Evolutionary conservation across 2,329 filamentous ascomycete species (phyloP), one percentile per base, ranked within the genome.

Genomic region (Akanthomyces uredinophilus): DNA sequence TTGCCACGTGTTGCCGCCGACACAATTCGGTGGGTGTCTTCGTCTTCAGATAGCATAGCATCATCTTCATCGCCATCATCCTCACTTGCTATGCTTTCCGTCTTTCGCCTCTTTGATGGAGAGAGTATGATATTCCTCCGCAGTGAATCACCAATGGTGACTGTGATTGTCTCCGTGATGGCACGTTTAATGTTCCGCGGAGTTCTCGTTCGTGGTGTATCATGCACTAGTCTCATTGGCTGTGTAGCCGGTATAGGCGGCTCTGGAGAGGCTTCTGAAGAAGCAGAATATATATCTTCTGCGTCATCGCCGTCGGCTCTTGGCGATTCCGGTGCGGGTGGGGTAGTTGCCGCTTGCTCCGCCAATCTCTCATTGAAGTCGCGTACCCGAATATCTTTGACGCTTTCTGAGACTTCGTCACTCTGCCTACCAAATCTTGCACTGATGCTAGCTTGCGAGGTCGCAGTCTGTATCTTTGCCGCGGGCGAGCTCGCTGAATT

Each of bases 301-400:
- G 29, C 14, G 27, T 20, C n/a, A 39, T 10, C 14, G 11, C 16
- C 44, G 2, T 46, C 52, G 16, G 27, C 24, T 0, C 2, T 20
- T 3, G 24, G 18, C 14, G 37, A 27, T 1, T 32, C 3, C 2
- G 32, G 20, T 22, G 20, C n/a, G 16, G 20, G 2, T 14, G 8
- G n/a, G 14, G 20, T 18, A 20, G 18, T 27, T n/a, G 49, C 22
- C 5, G 35, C 58, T 62, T 64, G 43, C 70, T 73, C 69, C 35
- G 70, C 68, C 20, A 78, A 65, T 27, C 71, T 70, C 24, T 72
- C 70, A 50, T 74, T 75, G 56, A 78, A 76, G 65, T 74, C 71
- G 32, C 67, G 66, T n/a, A 72, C 70, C 51, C 68, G 70, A 13
- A 66, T 65, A 11, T 70, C 68, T 49, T 70, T 70, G 11, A 11